Percentiles rank a stretch among this genome's conserved stretches.
Conservation (phyloP, 371 early-diverging fungal genomes). For the Apophysomyces variabilis region DNA sequence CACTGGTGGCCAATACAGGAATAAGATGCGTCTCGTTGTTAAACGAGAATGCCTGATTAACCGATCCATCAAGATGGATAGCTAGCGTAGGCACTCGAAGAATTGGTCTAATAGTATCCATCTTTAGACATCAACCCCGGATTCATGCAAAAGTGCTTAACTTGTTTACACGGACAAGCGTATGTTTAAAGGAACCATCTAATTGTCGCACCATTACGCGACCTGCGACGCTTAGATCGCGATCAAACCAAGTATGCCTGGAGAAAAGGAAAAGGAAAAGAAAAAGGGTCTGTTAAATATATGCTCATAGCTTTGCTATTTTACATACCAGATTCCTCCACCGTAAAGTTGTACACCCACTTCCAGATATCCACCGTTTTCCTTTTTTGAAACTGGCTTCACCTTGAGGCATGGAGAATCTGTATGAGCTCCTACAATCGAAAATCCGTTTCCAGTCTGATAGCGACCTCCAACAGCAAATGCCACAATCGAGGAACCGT, state of each 20-base stretch:
- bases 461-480: constrained; percentile 92
- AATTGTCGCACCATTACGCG: constrained; percentile 80
- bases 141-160: constrained; percentile 24
- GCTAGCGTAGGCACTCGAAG: constrained; percentile 91
- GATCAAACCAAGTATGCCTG: constrained; percentile 94
- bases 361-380: constrained; percentile 79
- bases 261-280: too few species aligned
- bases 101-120: constrained; percentile 61
- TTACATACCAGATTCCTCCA: constrained; percentile 77
- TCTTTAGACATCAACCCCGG: background rate
- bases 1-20: constrained; percentile 81
- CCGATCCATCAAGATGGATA: constrained; percentile 87
- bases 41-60: constrained; percentile 83
- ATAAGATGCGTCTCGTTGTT: constrained; percentile 91
- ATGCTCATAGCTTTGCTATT: background rate
- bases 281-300: background rate
- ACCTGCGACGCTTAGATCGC: constrained; percentile 93
- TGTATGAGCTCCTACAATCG: constrained; percentile 94
- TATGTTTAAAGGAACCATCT: constrained; percentile 70
- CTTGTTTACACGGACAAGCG: constrained; percentile 76
- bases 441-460: constrained; percentile 78
- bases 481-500: constrained; percentile 87
- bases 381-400: constrained; percentile 88
- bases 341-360: constrained; percentile 89
- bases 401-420: constrained; percentile 95